Base-by-base conservation (phyloP, 2,329 filamentous ascomycete genomes). In the Sordariomycetes sp. region DNA sequence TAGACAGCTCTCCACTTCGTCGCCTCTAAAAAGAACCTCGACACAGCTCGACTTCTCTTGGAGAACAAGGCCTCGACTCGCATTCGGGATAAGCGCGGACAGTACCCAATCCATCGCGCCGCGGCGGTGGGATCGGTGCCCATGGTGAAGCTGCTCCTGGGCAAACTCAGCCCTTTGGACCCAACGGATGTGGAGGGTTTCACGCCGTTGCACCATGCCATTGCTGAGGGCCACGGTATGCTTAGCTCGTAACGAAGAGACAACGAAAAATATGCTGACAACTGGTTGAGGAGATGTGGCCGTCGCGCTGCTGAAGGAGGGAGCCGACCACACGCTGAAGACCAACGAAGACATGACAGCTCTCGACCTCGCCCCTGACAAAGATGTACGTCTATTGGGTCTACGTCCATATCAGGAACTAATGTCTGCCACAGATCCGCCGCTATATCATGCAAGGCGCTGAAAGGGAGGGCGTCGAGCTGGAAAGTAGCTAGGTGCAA, bases 1-100 rank as follows among this genome's bases (percentile, higher is more conserved):
- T 45, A 93, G 75, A 94, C 87, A 16, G 86, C 82, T 8, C 72
- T 98, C 15, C 90, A 96, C 58, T 94, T 96, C 53, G 79, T 87
- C 32, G 82, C 85, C 11, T 94, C 87, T 21, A 98, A 98, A 59
- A 77, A 76, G 48, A 88, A 94, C 52, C 65, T 95, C 29, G 85
- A 93, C 42, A 70, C 83, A 6, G 86, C 86, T 18, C 80, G 79
- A 32, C 77, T 76, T 38, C 72, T 98, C n/a, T 61, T 98, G 25
- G 68, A 72, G 14, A 70, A 78, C 46, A 82, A 83, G 38, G 90
- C 86, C 10, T 86, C 81, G 5, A 75, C 87, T 2, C 70, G 90
- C 18, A 70, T 88, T 3, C 85, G 85, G 42, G 92, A 98, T 54
- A 83, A 76, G 49, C 75, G 87, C 20, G 85, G 86, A n/a, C 90